A percentile compares a stretch with the other conserved stretches of the same genome.
Conservation (phyloP, 2,329 filamentous ascomycete genomes). For the Emergomyces pasteurianus region DNA sequence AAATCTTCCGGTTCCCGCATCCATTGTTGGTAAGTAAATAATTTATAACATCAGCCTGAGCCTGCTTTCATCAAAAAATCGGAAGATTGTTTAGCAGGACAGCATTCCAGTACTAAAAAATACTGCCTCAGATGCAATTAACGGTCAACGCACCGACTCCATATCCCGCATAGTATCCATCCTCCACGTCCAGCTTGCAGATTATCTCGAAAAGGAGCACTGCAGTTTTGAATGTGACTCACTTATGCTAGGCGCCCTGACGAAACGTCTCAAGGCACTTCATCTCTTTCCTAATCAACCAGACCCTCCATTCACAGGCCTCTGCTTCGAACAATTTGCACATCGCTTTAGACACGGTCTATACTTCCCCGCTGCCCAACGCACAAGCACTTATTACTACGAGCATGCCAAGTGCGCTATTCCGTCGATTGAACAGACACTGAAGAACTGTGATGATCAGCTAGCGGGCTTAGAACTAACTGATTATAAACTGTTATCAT, state of each 20-base stretch:
- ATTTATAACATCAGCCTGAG: background rate
- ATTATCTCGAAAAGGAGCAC: constrained; percentile 11
- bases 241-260: constrained; percentile 10
- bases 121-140: constrained; percentile 6
- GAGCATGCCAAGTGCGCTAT: constrained; percentile 12
- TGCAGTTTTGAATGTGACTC: constrained; percentile 14
- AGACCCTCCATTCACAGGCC: constrained; percentile 9
- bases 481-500: constrained; percentile 5
- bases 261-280: constrained; percentile 8
- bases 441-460: constrained; percentile 9
- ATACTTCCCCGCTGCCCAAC: constrained; percentile 12
- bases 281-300: constrained; percentile 10
- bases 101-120: background rate
- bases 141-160: constrained; percentile 8
- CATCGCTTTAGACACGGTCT: constrained; percentile 11
- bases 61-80: background rate
- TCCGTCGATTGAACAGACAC: constrained; percentile 8
- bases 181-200: constrained; percentile 9
- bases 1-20: constrained; percentile 10
- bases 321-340: constrained; percentile 11
- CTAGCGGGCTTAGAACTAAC: constrained; percentile 8
- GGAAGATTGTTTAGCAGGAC: background rate
- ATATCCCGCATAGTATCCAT: constrained; percentile 6
- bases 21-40: constrained; percentile 8
- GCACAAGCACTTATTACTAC: constrained; percentile 12